Percentiles rank a stretch among this genome's conserved stretches.
phyloP scores from a whole-genome alignment of 208 protist genomes.

The Leishmania mexicana region DNA sequence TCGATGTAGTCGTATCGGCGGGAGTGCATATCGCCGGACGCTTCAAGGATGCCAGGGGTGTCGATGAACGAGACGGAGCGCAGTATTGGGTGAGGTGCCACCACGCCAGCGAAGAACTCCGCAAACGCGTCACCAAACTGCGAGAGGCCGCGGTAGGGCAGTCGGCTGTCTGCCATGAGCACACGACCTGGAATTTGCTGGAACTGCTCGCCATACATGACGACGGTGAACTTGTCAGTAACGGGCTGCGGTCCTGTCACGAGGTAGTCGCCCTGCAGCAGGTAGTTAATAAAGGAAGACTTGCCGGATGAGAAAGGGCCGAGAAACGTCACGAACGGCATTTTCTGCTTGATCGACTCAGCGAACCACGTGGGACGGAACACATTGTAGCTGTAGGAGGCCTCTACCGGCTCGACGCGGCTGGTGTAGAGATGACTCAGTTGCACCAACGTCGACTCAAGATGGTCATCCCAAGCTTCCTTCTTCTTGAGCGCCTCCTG shows the following conservation, averaged over 20 bases:
- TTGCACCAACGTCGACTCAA: constrained; percentile 53
- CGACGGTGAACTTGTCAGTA: constrained; percentile 94
- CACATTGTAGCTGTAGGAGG: constrained; percentile 65
- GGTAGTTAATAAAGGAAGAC: constrained; percentile 95
- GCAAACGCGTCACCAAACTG: constrained; percentile 90
- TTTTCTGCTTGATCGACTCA: constrained; percentile 74
- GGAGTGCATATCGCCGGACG: constrained; percentile 69
- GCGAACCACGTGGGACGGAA: constrained; percentile 69
- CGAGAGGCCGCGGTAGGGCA: constrained; percentile 90
- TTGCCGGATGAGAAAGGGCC: constrained; percentile 92
- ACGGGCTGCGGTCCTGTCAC: constrained; percentile 95
- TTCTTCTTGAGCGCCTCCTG: constrained; percentile 22
- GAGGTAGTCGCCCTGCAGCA: constrained; percentile 85
- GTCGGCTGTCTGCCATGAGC: constrained; percentile 75
- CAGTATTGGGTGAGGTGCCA: constrained; percentile 86
- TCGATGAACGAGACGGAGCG: constrained; percentile 95
- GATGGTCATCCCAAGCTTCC: constrained; percentile 70
- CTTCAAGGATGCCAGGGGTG: constrained; percentile 96
- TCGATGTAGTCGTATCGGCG: constrained; percentile 81
- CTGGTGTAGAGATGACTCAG: constrained; percentile 62
- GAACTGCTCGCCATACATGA: constrained; percentile 90
- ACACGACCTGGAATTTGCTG: constrained; percentile 90
- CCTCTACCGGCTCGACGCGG: constrained; percentile 67
- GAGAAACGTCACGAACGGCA: constrained; percentile 87
- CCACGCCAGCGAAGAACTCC: constrained; percentile 84